Evolutionary conservation across 148 eudicot species (phyloP).

Genomic region (Diospyros lotus): DNA sequence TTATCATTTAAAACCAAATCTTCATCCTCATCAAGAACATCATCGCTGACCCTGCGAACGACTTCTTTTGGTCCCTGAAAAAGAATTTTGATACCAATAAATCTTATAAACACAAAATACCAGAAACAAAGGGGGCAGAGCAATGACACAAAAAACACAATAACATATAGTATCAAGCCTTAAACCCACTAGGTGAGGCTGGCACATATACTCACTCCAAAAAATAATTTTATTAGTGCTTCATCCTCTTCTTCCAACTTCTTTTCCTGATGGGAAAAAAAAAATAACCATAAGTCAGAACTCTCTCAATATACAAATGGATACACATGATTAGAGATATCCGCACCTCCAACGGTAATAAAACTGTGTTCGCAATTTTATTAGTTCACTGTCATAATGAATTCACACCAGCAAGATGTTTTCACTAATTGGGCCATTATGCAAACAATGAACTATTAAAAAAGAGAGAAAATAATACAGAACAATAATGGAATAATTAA

Average conservation of each 20-base stretch:
- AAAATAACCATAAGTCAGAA: not conserved
- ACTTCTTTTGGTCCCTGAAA: conserved; percentile 51
- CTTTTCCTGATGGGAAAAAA: conserved; percentile 35
- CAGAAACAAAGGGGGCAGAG: not conserved
- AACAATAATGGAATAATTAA: no score
- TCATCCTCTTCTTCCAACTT: conserved; percentile 86
- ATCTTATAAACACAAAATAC: not conserved
- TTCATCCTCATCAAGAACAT: conserved; percentile 69
- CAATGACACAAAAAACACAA: not conserved
- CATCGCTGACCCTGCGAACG: conserved; percentile 59
- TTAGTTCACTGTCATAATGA: no score
- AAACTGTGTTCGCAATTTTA: not conserved
- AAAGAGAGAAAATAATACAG: no score
- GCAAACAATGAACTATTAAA: no score
- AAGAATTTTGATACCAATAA: conserved; percentile 8
- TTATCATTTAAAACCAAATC: conserved; percentile 22
- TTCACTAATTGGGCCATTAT: no score
- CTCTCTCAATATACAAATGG: not conserved
- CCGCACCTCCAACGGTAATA: not conserved
- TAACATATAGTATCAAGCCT: not conserved
- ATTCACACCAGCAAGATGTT: no score
- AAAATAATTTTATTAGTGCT: conserved; percentile 69
- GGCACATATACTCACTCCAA: conserved; percentile 38
- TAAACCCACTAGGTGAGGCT: no score
- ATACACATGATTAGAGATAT: not conserved